Percentiles rank a stretch among this genome's conserved stretches.
Evolutionary conservation across 805 yeast genomes (phyloP).

Genomic region (Pichia exigua): DNA sequence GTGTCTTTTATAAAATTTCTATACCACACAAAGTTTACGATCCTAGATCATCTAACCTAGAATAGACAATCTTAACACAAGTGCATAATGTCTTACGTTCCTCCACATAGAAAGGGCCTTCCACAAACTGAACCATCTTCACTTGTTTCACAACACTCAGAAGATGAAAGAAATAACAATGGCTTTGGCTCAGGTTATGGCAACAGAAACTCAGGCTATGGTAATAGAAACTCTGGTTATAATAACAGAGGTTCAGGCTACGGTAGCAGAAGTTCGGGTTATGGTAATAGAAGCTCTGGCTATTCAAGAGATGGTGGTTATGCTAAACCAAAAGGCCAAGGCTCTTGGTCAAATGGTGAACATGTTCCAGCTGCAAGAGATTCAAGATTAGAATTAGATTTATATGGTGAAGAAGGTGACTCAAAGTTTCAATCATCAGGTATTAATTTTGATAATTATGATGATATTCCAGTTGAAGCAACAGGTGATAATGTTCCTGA

Average conservation of each 20-base stretch:
- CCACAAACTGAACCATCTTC: constrained; percentile 3
- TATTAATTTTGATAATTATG: constrained; percentile 97
- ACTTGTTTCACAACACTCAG: not conserved
- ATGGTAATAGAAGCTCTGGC: constrained; percentile 24
- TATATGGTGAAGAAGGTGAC: constrained; percentile 77
- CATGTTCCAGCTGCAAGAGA: constrained; percentile 77
- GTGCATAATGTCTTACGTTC: constrained; percentile 35
- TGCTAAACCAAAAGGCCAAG: constrained; percentile 41
- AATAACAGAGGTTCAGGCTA: constrained; percentile 28
- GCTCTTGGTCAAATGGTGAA: constrained; percentile 79
- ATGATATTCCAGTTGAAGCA: constrained; percentile 98
- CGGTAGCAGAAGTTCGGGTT: constrained; percentile 28
- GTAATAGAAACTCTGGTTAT: constrained; percentile 25
- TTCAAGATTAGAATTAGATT: constrained; percentile 62
- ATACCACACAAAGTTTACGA: not conserved
- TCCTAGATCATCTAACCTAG: not conserved
- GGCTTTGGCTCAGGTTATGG: not conserved
- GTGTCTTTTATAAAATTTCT: not conserved
- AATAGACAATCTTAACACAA: not conserved
- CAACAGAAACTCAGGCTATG: constrained; percentile 13
- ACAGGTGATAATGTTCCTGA: constrained; percentile 93
- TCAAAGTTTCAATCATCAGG: constrained; percentile 83
- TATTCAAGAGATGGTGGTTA: constrained; percentile 25
- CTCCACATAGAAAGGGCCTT: constrained; percentile 39
- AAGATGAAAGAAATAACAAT: not conserved